Conservation (phyloP, 129 eudicot species). For the Pittosporum tobira region DNA sequence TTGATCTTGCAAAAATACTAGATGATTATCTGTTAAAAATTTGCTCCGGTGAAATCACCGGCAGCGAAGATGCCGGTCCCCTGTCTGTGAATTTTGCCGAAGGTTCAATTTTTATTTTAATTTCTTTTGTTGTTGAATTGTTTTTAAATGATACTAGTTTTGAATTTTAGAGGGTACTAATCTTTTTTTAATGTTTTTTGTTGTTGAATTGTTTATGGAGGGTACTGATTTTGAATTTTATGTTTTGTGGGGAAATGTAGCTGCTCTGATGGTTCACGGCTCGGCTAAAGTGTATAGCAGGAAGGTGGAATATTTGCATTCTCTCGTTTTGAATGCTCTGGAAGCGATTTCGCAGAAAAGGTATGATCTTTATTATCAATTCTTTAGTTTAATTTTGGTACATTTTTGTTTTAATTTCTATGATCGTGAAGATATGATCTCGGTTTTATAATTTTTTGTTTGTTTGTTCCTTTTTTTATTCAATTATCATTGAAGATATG, state of each 20-base stretch:
- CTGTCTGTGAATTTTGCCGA: conserved; percentile 76
- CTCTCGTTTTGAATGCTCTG: conserved; percentile 81
- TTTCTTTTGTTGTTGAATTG: not conserved
- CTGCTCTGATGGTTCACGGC: conserved; percentile 88
- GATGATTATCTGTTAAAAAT: conserved; percentile 78
- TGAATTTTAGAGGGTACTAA: too few relatives aligned
- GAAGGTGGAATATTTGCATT: conserved; percentile 86
- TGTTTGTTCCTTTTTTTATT: too few relatives aligned
- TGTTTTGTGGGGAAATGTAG: conserved; percentile 40
- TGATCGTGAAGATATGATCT: not conserved
- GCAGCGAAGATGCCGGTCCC: conserved; percentile 34
- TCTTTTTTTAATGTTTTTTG: too few relatives aligned
- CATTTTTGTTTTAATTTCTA: not conserved
- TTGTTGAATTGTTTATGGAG: too few relatives aligned
- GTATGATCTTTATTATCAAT: conserved; percentile 18
- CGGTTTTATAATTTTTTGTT: too few relatives aligned
- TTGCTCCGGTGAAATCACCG: conserved; percentile 73
- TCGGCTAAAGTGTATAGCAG: conserved; percentile 85
- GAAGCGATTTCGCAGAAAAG: conserved; percentile 78
- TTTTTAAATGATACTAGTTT: too few relatives aligned
- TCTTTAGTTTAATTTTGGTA: too few relatives aligned
- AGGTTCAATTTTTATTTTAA: conserved; percentile 40
- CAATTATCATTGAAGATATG: too few relatives aligned
- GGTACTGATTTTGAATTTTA: conserved; percentile 6
- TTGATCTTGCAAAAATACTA: conserved; percentile 81